Evolutionary conservation across 805 yeast genomes (phyloP), one percentile per base, ranked within the genome.

Genomic region (Kregervanrija delftensis): DNA sequence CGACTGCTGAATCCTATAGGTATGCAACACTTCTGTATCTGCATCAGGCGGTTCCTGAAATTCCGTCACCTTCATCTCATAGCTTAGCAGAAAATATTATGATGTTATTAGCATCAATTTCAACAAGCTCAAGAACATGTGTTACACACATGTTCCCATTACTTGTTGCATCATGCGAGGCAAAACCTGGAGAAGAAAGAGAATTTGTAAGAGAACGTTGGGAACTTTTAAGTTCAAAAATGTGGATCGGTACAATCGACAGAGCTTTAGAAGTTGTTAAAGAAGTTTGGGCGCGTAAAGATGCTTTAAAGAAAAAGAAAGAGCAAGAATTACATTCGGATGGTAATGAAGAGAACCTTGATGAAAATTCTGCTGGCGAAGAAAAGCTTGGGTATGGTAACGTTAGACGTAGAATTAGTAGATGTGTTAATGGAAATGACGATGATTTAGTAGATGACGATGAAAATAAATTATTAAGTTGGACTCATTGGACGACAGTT

Each of bases 11-110:
- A 54, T 82, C 86, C 0, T 82, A 81, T 58, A 57, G 85, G 35
- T 78, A 69, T 57, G 72, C 86, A 1, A 69, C 84, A 0, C 57
- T 82, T 34, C 55, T 81, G 15, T 80, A 77, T 54, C 60, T 82
- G 30, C 85, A 80, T 57, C 86, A 82, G 55, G 82, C 86, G 1
- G 85, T 82, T 4, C 87, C 88, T 0, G 85, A 81, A 50, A 70
- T 81, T 13, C 83, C 84, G 9, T 73, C 78, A 8, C 57, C 66
- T 34, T 60, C 77, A 8, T 73, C 83, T 1, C 78, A 72, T 45
- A 74, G 68, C 42, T 57, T 80, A 31, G 83, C 87, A 0, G 80
- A 76, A 51, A 77, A 77, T 51, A 75, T 81, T 3, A 64, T 81
- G 53, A 72, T 77, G 65, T 57, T 79, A 22, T 53, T 82, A 37